phyloP scores from a whole-genome alignment of 1,284 basidiomycete genomes.

The Cystobasidium pallidum region DNA sequence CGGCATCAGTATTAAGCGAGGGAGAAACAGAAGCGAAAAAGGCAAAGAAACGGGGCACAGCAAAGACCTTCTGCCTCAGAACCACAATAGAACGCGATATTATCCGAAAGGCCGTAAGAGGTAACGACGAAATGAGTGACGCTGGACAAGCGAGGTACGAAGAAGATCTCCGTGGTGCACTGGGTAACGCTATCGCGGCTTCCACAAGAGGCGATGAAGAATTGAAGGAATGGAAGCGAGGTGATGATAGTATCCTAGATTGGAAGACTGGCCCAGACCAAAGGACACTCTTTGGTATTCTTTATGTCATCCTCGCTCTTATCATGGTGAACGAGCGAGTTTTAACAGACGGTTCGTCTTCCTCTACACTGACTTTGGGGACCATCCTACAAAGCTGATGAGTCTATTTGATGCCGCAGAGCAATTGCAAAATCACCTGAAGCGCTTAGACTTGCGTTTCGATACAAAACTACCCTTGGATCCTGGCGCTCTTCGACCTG shows the following conservation, averaged over 20 bases:
- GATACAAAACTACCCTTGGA: slow-evolving; percentile 31
- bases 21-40: slow-evolving; percentile 4
- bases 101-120: slow-evolving; percentile 13
- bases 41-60: background rate
- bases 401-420: slow-evolving; percentile 2
- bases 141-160: slow-evolving; percentile 1
- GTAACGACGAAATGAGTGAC: slow-evolving; percentile 2
- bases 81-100: background rate
- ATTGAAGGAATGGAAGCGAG: slow-evolving; percentile 38
- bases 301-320: slow-evolving; percentile 35
- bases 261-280: slow-evolving; percentile 42
- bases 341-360: slow-evolving; percentile 39
- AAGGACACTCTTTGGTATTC: slow-evolving; percentile 32
- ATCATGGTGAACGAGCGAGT: slow-evolving; percentile 44
- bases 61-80: slow-evolving; percentile 26
- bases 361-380: background rate
- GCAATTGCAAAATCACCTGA: slow-evolving; percentile 37
- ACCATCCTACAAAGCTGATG: background rate
- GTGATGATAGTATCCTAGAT: slow-evolving; percentile 35
- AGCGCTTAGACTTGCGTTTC: slow-evolving; percentile 27
- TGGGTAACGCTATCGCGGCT: slow-evolving; percentile 13
- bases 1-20: background rate
- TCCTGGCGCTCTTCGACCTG: slow-evolving; percentile 27
- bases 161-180: slow-evolving; percentile 25
- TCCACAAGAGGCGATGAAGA: slow-evolving; percentile 20